Conservation (phyloP, 1,139 yeast genomes). For the Zygosaccharomyces sapae region DNA sequence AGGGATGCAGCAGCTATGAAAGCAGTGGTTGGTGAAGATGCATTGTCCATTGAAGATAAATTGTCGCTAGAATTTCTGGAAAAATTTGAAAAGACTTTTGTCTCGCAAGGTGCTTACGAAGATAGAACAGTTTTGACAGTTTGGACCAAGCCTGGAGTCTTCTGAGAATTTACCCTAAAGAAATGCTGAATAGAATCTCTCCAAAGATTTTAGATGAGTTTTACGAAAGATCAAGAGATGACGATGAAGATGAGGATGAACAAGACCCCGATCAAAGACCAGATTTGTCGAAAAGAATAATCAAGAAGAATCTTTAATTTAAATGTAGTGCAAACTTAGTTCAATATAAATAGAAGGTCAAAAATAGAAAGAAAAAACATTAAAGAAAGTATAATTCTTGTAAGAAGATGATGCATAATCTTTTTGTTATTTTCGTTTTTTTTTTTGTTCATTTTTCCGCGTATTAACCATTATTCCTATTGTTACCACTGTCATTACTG, state of each 20-base stretch:
- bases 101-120: slow-evolving; percentile 94
- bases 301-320: slow-evolving; percentile 22
- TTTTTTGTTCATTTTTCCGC: too few species aligned
- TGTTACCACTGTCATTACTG: not conserved
- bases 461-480: not conserved
- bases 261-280: slow-evolving; percentile 37
- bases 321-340: slow-evolving; percentile 4
- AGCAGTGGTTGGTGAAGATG: slow-evolving; percentile 99
- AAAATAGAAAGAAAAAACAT: not conserved
- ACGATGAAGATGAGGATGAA: slow-evolving; percentile 46
- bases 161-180: slow-evolving; percentile 97
- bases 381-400: slow-evolving; percentile 4
- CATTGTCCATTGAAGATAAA: slow-evolving; percentile 94
- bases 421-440: too few species aligned
- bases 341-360: slow-evolving; percentile 4
- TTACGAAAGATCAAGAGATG: slow-evolving; percentile 83
- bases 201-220: slow-evolving; percentile 94
- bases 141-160: slow-evolving; percentile 98
- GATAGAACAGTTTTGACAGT: slow-evolving; percentile 88
- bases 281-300: slow-evolving; percentile 22
- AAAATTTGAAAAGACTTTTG: slow-evolving; percentile 93
- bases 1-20: slow-evolving; percentile 99
- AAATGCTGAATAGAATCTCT: slow-evolving; percentile 94
- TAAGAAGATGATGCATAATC: not conserved
- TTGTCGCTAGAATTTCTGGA: slow-evolving; percentile 94